phyloP scores from a whole-genome alignment of 2,329 filamentous ascomycete species.

The Fusarium burgessii region DNA sequence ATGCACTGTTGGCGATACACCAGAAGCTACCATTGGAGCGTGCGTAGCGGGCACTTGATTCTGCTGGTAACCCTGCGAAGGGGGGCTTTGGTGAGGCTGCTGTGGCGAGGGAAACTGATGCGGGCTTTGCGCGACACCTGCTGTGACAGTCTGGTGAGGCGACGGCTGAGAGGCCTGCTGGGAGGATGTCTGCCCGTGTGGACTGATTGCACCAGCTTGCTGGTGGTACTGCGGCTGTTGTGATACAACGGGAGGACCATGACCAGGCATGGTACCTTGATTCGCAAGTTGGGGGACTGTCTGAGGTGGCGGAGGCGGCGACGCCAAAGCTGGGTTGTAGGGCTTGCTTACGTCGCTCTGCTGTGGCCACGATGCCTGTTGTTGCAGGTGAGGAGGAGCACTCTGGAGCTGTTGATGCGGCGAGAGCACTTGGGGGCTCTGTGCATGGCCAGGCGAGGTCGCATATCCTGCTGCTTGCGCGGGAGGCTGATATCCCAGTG shows the following conservation, averaged over 20 bases:
- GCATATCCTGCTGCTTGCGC: background rate
- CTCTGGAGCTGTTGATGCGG: constrained; percentile 8
- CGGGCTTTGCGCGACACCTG: background rate
- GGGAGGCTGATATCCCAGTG: background rate
- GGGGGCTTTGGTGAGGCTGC: background rate
- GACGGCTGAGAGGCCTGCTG: background rate
- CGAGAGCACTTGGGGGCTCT: background rate
- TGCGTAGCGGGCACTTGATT: background rate
- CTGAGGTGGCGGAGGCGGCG: background rate
- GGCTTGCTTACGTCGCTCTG: background rate
- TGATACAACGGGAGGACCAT: background rate
- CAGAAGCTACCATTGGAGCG: background rate
- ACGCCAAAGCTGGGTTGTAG: background rate
- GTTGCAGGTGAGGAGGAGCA: background rate
- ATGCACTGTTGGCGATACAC: background rate
- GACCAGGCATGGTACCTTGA: background rate
- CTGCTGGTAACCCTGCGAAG: background rate
- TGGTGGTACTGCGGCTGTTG: constrained; percentile 5
- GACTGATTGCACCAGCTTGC: background rate
- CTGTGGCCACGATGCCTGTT: constrained; percentile 1
- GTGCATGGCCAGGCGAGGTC: background rate
- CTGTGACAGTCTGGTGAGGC: rapidly evolving
- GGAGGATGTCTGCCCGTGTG: background rate
- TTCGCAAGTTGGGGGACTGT: background rate
- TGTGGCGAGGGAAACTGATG: background rate